Base-by-base conservation (phyloP, 805 yeast genomes). In the Candida wancherniae region DNA sequence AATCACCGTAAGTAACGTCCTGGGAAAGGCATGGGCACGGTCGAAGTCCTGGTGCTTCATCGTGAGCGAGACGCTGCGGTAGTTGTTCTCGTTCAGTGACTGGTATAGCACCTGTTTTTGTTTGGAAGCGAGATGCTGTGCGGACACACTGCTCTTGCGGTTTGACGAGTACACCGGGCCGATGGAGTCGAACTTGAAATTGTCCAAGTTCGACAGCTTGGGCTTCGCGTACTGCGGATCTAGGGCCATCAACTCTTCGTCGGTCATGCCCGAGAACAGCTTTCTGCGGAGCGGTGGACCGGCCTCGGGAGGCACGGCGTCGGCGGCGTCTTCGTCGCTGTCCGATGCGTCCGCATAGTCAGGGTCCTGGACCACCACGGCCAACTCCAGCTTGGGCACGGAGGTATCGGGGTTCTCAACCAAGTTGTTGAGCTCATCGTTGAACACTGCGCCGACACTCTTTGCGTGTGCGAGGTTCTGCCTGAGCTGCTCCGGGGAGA, bases 171-270 rank as follows among this genome's bases (percentile, higher is more conserved):
- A 36, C 24, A 29, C 36, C 4, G 37, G 60, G 62, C 34, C 36
- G 7, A 24, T 21, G 12, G 56, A 50, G 43, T 68, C 71, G 42
- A 71, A 71, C 35, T 63, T 63, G 51, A 68, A 71, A 29, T 57
- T 51, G 31, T 63, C 64, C 32, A 71, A 49, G 39, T 70, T 60
- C 15, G 61, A 48, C 2, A 57, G 50, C 36, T 58, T 54, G 14
- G 66, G 56, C 33, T 61, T 57, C 4, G 65, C 51, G 47, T 61
- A 74, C 42, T 74, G 79, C 2, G 73, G 67, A 49, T 74, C 80
- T 38, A 74, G 53, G 9, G 71, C 74, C 53, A 73, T 48, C 35
- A 74, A 55, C 48, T 74, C 79, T 34, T 70, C 75, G 47, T 69
- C 63, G 10, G 77, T 61, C 76, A 74, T 67, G 10, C 61, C 73